These are phyloP conservation scores for Geranium incanum DNA, from an alignment of 441 rosid genomes.

Conservation along the genomic window DNA sequence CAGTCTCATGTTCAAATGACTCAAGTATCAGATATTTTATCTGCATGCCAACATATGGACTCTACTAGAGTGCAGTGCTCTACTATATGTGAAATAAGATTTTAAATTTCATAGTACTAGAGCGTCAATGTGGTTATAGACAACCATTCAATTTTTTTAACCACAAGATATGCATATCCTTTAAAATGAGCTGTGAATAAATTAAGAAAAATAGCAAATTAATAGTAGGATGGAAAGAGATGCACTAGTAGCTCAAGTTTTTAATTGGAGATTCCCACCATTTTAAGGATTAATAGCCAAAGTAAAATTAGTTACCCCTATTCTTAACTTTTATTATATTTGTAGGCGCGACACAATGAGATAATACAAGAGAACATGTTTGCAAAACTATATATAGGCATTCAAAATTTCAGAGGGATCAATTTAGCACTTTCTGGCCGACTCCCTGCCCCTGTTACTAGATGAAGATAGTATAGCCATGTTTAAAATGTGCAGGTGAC, in stretches of 20 bases:
- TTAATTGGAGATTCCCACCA: background rate
- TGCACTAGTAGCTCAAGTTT: background rate
- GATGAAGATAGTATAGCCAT: slow-evolving; percentile 21
- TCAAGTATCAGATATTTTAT: background rate
- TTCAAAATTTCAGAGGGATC: background rate
- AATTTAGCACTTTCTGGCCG: background rate
- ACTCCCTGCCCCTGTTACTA: background rate
- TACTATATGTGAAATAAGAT: background rate
- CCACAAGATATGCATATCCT: background rate
- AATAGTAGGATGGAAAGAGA: background rate
- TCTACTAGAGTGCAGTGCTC: background rate
- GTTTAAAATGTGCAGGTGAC: slow-evolving; percentile 54
- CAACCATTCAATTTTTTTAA: background rate
- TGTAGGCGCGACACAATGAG: background rate
- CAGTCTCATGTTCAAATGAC: slow-evolving; percentile 1
- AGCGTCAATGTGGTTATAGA: background rate
- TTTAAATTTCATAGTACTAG: too few relatives aligned
- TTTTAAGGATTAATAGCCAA: background rate
- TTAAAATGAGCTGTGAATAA: background rate
- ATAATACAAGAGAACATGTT: background rate
- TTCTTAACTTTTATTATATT: too few relatives aligned
- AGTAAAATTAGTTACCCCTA: background rate
- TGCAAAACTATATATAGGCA: background rate
- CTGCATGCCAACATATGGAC: background rate
- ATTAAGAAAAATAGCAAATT: background rate